phyloP scores from a whole-genome alignment of 78 protist genomes.

The Bigelowiella natans region DNA sequence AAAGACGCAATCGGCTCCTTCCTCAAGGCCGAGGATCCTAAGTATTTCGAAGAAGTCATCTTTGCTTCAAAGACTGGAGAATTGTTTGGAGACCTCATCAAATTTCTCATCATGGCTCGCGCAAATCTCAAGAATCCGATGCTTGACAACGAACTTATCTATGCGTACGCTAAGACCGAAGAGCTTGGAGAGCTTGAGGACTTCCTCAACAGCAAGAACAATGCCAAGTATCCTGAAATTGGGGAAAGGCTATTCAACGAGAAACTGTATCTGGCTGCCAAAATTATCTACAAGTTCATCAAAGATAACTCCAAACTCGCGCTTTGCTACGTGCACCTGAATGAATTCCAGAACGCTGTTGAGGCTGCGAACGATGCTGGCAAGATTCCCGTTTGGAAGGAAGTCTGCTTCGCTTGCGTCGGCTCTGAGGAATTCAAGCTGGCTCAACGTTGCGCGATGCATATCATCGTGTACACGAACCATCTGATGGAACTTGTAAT shows the following conservation, averaged over 20 bases:
- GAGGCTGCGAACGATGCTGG: conserved; percentile 97
- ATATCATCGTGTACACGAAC: conserved; percentile 85
- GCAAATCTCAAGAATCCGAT: conserved; percentile 64
- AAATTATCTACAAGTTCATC: conserved; percentile 77
- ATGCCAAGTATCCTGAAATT: conserved; percentile 48
- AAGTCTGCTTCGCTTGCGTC: conserved; percentile 89
- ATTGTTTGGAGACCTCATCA: conserved; percentile 57
- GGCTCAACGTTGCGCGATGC: conserved; percentile 92
- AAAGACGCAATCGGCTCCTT: conserved; percentile 63
- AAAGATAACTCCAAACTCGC: conserved; percentile 83
- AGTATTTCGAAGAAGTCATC: conserved; percentile 31
- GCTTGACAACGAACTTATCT: conserved; percentile 90
- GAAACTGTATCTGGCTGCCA: conserved; percentile 87
- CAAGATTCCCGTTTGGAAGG: conserved; percentile 87
- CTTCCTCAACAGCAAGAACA: conserved; percentile 78
- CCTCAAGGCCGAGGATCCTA: conserved; percentile 75
- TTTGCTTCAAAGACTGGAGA: conserved; percentile 48
- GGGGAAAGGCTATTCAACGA: conserved; percentile 92
- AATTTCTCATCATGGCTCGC: conserved; percentile 83
- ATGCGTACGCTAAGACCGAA: conserved; percentile 72
- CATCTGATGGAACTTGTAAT: conserved; percentile 75
- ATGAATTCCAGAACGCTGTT: conserved; percentile 77
- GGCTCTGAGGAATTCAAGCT: conserved; percentile 86
- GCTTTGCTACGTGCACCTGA: conserved; percentile 73
- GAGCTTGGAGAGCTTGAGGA: conserved; percentile 92